Conservation (phyloP, 2,329 filamentous ascomycete genomes). For the Aspergillus flavus region DNA sequence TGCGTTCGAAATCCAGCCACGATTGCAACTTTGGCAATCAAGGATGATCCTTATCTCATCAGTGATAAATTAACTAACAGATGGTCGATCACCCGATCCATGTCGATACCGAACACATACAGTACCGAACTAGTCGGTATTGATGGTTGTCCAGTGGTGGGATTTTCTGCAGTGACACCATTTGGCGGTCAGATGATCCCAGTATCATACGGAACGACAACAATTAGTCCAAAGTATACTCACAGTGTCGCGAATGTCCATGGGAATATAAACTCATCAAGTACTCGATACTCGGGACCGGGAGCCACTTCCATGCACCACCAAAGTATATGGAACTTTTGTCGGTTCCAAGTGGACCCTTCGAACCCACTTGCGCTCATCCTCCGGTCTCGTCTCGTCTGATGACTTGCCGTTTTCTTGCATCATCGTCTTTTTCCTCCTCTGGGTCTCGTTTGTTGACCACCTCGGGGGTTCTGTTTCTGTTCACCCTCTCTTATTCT, state of each 20-base stretch:
- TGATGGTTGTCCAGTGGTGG: background rate
- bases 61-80: background rate
- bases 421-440: background rate
- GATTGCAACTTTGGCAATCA: background rate
- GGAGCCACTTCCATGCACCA: background rate
- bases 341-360: background rate
- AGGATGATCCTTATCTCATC: background rate
- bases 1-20: background rate
- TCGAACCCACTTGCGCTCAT: background rate
- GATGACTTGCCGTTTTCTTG: constrained; percentile 1
- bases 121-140: background rate
- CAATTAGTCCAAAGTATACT: background rate
- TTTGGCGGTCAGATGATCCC: background rate
- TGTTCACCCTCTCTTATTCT: background rate
- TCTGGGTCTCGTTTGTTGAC: too few species aligned
- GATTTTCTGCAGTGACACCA: background rate
- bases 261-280: background rate
- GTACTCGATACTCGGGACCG: background rate
- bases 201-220: background rate
- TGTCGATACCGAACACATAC: background rate
- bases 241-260: too few species aligned
- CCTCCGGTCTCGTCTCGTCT: background rate
- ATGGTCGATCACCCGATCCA: constrained; percentile 3
- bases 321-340: background rate
- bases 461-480: background rate